phyloP scores from a whole-genome alignment of 768 basidiomycete genomes.

The Dioszegia aurantiaca region DNA sequence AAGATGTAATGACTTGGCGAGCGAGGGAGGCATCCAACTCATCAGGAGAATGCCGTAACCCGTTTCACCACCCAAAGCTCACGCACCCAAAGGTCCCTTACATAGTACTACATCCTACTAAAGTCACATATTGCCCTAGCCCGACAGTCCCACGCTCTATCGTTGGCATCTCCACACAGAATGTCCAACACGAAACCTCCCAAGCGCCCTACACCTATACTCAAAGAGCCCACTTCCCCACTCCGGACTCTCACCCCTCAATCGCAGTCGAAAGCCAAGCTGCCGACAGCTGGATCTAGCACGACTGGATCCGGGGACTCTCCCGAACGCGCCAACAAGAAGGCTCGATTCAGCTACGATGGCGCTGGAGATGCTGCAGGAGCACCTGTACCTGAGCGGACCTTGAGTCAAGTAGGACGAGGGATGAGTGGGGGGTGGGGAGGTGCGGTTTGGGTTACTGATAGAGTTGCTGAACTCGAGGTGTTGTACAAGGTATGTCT shows the following conservation, averaged over 20 bases:
- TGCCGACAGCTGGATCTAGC: not conserved
- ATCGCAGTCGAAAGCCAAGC: not conserved
- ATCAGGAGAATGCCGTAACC: too few relatives aligned
- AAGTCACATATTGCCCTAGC: too few relatives aligned
- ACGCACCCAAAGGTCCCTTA: too few relatives aligned
- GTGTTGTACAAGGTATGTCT: conserved; percentile 17
- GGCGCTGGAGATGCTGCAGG: not conserved
- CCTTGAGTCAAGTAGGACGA: not conserved
- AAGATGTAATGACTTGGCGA: too few relatives aligned
- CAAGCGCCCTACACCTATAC: not conserved
- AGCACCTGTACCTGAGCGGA: not conserved
- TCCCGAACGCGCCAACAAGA: conserved; percentile 13
- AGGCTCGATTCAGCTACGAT: conserved; percentile 1
- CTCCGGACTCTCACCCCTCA: not conserved
- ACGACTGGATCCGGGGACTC: conserved; percentile 1
- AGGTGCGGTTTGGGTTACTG: conserved; percentile 19
- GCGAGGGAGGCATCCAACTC: too few relatives aligned
- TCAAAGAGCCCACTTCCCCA: not conserved
- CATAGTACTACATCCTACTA: too few relatives aligned
- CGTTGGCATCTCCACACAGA: too few relatives aligned
- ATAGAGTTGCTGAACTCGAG: conserved; percentile 15
- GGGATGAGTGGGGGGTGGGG: conserved; percentile 7
- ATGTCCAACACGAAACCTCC: not conserved
- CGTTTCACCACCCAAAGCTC: too few relatives aligned
- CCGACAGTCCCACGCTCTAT: too few relatives aligned